Conservation (phyloP, 192 early-diverging fungal species). For the Backusella sp. region DNA sequence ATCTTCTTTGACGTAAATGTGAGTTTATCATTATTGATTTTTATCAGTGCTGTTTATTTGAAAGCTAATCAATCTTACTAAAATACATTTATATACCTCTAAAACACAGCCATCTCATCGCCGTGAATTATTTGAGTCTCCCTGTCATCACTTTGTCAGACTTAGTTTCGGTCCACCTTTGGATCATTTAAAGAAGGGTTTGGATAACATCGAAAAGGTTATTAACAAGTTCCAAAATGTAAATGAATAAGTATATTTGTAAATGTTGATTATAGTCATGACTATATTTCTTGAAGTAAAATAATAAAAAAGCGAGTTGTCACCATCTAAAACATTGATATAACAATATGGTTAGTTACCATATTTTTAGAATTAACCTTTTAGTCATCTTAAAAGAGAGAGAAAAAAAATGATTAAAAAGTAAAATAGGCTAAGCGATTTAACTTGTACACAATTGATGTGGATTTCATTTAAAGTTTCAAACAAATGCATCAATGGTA, state of each 20-base stretch:
- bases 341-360: neutral
- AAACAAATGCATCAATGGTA: neutral
- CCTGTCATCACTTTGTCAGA: constrained; percentile 56
- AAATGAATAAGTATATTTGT: neutral
- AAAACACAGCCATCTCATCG: constrained; percentile 41
- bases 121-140: constrained; percentile 51
- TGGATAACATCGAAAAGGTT: constrained; percentile 46
- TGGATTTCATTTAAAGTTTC: neutral
- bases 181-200: constrained; percentile 44
- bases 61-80: neutral
- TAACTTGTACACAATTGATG: neutral
- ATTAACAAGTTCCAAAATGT: neutral
- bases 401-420: neutral
- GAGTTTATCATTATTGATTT: neutral
- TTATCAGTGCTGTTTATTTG: neutral
- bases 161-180: constrained; percentile 55
- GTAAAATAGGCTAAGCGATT: neutral
- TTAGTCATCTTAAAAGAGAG: constrained; percentile 2
- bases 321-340: neutral
- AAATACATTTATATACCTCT: neutral
- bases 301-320: neutral
- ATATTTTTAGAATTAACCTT: neutral
- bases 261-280: neutral
- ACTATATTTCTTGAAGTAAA: neutral
- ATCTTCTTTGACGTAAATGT: constrained; percentile 61